Base-by-base conservation (phyloP, 208 protist species). In the Acanthamoeba pearcei region DNA sequence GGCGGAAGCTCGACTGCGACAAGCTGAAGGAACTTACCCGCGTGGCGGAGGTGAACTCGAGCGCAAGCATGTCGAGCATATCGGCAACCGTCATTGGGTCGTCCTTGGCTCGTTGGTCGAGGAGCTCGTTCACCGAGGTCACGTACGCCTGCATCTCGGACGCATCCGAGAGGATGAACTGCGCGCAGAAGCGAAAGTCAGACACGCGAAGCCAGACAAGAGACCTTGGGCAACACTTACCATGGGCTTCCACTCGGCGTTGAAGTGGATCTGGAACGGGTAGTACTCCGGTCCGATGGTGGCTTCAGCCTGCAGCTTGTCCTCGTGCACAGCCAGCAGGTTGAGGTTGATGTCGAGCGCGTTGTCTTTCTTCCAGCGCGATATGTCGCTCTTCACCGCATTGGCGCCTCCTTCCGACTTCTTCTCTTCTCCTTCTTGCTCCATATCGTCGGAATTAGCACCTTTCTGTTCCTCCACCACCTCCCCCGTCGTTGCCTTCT, bases 51-150 rank as follows among this genome's bases (percentile, higher is more conserved):
- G 19, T 76, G 32, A 92, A 92, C 5, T 92, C 38, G 24, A 76
- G 38, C 13, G 86, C 86, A 22, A 92, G 57, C 86, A 92, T 92
- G 86, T 92, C 46, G 32, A 92, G 86, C 86, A 92, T 15, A 35
- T 92, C 86, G 17, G 62, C 3, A 10, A 92, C 57, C 27, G 60
- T 51, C 64, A 92, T 78, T 1, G 64, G 86, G 32, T 92, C 42
- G 10, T 92, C 86, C 17, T 53, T 92, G 57, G 17, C 64, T 49
- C 86, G 86, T 17, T 92, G 32, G 38, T 51, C 32, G 60, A 92
- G 86, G 24, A 76, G 55, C 62, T 70, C 86, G 22, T 92, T 92
- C 42, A 76, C 60, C 5, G 60, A 57, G 12, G 29, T 76, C 13
- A 92, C 66, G 13, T 72, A 55, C 35, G 49, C 86, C 60, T 76